A percentile compares a stretch with the other conserved stretches of the same genome.
phyloP scores from a whole-genome alignment of 2,329 filamentous ascomycete genomes.

The Curvularia spicifera region DNA sequence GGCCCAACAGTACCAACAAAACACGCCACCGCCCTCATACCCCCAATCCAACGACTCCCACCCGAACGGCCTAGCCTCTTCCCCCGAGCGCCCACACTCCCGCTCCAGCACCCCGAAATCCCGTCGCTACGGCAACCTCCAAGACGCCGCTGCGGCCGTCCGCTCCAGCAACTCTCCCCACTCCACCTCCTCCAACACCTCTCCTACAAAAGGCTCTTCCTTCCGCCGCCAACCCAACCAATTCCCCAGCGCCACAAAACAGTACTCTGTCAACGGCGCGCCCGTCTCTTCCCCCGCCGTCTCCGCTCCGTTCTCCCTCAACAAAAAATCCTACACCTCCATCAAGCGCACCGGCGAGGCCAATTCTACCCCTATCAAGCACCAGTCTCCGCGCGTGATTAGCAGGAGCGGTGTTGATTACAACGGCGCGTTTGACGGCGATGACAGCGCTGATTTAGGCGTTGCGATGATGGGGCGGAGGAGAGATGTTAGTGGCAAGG shows the following conservation, averaged over 20 bases:
- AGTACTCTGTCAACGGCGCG: slow-evolving; percentile 32
- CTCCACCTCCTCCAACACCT: slow-evolving; percentile 32
- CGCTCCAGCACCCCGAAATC: slow-evolving; percentile 48
- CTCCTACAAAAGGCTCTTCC: slow-evolving; percentile 31
- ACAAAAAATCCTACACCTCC: slow-evolving; percentile 44
- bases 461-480: slow-evolving; percentile 23
- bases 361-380: slow-evolving; percentile 36
- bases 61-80: slow-evolving; percentile 31
- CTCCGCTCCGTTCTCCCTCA: slow-evolving; percentile 34
- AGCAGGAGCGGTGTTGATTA: slow-evolving; percentile 57
- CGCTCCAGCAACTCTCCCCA: slow-evolving; percentile 34
- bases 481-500: slow-evolving; percentile 72
- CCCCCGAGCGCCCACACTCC: slow-evolving; percentile 38
- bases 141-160: slow-evolving; percentile 51
- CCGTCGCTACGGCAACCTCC: slow-evolving; percentile 57
- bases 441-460: slow-evolving; percentile 31
- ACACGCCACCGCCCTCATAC: slow-evolving; percentile 10
- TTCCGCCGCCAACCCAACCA: slow-evolving; percentile 26
- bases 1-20: slow-evolving; percentile 22
- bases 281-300: not conserved
- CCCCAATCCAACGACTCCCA: slow-evolving; percentile 5
- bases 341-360: slow-evolving; percentile 43
- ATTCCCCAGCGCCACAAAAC: slow-evolving; percentile 38
- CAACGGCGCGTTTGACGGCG: slow-evolving; percentile 44
- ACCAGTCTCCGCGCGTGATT: slow-evolving; percentile 52